phyloP scores from a whole-genome alignment of 805 yeast species.

The Hanseniaspora jakobsenii region DNA sequence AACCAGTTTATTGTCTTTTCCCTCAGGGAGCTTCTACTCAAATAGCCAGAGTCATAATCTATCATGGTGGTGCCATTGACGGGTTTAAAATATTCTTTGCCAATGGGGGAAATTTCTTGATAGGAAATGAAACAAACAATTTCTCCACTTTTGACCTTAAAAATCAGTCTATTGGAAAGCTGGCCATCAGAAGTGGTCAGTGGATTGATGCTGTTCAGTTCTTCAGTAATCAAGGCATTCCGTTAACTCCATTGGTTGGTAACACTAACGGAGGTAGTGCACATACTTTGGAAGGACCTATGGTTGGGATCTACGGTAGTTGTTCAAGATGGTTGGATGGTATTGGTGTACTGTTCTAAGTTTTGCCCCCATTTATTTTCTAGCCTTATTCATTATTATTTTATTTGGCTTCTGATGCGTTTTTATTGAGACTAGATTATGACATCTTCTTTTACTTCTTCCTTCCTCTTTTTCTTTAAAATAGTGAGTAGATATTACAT shows the following conservation, averaged over 20 bases:
- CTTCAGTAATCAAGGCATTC: conserved; percentile 41
- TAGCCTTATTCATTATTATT: too few relatives aligned
- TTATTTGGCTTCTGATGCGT: too few relatives aligned
- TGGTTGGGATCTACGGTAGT: conserved; percentile 66
- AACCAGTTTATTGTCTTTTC: conserved; percentile 28
- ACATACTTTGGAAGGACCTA: conserved; percentile 41
- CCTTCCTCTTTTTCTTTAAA: too few relatives aligned
- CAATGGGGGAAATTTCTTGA: conserved; percentile 23
- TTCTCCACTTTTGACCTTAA: conserved; percentile 45
- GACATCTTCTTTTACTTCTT: too few relatives aligned
- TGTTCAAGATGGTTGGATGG: conserved; percentile 62
- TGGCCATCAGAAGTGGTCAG: conserved; percentile 59
- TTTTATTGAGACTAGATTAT: too few relatives aligned
- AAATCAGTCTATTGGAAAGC: conserved; percentile 50
- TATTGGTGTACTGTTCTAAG: conserved; percentile 49
- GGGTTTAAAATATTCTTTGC: conserved; percentile 50
- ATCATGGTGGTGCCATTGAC: conserved; percentile 68
- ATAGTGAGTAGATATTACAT: too few relatives aligned
- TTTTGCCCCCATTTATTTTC: too few relatives aligned
- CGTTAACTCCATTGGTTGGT: conserved; percentile 50
- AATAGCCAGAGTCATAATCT: conserved; percentile 48
- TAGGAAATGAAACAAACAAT: conserved; percentile 44
- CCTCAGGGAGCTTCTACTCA: conserved; percentile 15
- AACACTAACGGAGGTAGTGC: conserved; percentile 55
- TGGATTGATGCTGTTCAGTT: conserved; percentile 87